phyloP scores from a whole-genome alignment of 805 yeast species.

The Candida awuae region DNA sequence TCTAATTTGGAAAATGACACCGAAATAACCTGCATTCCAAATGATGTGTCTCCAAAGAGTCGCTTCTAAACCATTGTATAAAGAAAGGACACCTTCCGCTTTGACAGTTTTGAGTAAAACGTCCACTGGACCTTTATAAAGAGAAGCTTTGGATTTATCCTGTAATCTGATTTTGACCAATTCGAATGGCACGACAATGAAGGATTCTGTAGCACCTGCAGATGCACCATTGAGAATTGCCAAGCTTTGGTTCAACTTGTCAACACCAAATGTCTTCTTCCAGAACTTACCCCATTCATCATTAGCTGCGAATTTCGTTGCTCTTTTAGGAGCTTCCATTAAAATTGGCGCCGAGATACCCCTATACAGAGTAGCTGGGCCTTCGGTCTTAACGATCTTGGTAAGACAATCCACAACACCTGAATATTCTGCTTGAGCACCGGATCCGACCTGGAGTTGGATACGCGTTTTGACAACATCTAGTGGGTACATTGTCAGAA shows the following conservation, averaged over 20 bases:
- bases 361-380: constrained; percentile 73
- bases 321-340: constrained; percentile 99
- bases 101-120: constrained; percentile 66
- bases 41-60: constrained; percentile 93
- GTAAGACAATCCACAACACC: constrained; percentile 80
- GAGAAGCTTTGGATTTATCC: constrained; percentile 55
- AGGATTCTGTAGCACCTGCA: constrained; percentile 96
- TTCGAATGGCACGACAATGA: constrained; percentile 97
- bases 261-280: constrained; percentile 59
- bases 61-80: constrained; percentile 93
- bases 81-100: constrained; percentile 68
- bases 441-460: constrained; percentile 65
- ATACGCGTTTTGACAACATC: constrained; percentile 97
- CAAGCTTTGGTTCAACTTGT: constrained; percentile 67
- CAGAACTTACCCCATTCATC: constrained; percentile 92
- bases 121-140: constrained; percentile 73
- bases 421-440: constrained; percentile 53
- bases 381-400: constrained; percentile 82
- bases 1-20: constrained; percentile 85
- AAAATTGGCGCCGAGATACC: constrained; percentile 95
- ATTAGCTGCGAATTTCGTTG: constrained; percentile 96
- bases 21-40: constrained; percentile 99
- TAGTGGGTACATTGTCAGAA: constrained; percentile 89
- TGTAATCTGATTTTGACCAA: constrained; percentile 91
- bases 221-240: constrained; percentile 93